These are phyloP conservation scores for Medicago lupulina DNA, from an alignment of 306 rosid species.

Conservation along the genomic window DNA sequence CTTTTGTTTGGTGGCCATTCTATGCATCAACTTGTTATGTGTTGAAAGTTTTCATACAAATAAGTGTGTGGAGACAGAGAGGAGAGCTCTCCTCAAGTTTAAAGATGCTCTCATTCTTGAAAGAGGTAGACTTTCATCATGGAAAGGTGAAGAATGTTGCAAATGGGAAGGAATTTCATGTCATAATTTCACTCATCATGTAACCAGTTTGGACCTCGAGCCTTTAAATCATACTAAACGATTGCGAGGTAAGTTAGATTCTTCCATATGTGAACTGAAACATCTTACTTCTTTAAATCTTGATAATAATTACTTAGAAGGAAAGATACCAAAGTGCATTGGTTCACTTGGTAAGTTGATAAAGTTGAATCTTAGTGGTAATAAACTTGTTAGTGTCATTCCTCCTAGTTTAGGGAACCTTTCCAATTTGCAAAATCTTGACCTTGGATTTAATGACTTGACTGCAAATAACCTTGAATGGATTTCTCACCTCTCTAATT, in stretches of 20 bases:
- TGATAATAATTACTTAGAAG: neutral
- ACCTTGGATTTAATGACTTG: accelerated
- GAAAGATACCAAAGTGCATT: slow-evolving; percentile 42
- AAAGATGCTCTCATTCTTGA: no score
- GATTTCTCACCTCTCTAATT: slow-evolving; percentile 40
- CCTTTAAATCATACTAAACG: neutral
- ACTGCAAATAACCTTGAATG: slow-evolving; percentile 32
- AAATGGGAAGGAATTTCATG: slow-evolving; percentile 37
- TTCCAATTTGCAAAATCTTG: slow-evolving; percentile 27
- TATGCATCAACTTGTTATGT: no score
- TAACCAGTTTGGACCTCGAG: neutral
- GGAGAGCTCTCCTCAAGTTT: no score
- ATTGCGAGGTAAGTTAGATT: slow-evolving; percentile 8
- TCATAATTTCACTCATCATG: slow-evolving; percentile 31
- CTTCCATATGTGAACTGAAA: slow-evolving; percentile 39
- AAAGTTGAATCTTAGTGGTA: neutral
- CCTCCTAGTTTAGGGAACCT: slow-evolving; percentile 27
- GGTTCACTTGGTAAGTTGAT: slow-evolving; percentile 37
- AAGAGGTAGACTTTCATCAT: neutral
- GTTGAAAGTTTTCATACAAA: no score
- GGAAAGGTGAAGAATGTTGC: slow-evolving; percentile 38
- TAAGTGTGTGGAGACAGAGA: no score
- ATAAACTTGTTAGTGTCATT: neutral
- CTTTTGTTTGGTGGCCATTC: no score
- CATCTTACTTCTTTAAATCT: slow-evolving; percentile 33